Conservation (phyloP, 2,329 filamentous ascomycete species). For the Teratosphaeria nubilosa region DNA sequence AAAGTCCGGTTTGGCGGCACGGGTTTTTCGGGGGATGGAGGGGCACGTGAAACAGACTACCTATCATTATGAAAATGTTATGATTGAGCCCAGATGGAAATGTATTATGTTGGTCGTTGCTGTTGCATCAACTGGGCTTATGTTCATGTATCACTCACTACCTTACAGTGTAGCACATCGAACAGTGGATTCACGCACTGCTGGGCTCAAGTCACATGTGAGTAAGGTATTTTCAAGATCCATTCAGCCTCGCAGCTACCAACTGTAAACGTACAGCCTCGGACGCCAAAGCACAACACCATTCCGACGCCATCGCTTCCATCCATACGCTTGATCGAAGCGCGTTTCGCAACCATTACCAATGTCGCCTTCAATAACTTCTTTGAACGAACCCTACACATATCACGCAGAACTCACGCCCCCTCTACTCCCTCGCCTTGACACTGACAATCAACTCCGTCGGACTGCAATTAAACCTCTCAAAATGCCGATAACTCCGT, state of each 20-base stretch:
- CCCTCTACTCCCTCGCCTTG: background rate
- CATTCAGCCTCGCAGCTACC: background rate
- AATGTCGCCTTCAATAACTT: background rate
- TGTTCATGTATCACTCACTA: too few species aligned
- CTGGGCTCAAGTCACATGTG: too few species aligned
- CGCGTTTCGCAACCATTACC: background rate
- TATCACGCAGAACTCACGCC: too few species aligned
- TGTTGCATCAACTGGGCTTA: too few species aligned
- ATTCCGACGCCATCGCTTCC: background rate
- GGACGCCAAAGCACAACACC: too few species aligned
- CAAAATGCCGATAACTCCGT: background rate
- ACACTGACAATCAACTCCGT: background rate
- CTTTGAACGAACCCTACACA: background rate
- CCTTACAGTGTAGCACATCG: too few species aligned
- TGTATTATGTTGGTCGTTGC: background rate
- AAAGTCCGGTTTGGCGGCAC: background rate
- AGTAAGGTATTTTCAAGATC: background rate
- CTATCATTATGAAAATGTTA: background rate
- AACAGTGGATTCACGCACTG: too few species aligned
- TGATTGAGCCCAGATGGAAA: background rate
- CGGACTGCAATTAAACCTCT: background rate
- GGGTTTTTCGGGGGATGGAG: background rate
- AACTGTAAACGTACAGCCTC: background rate
- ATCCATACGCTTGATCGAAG: background rate
- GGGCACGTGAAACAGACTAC: background rate